Evolutionary conservation across 2,329 filamentous ascomycete genomes (phyloP).

Genomic region (Metarhizium sp.): DNA sequence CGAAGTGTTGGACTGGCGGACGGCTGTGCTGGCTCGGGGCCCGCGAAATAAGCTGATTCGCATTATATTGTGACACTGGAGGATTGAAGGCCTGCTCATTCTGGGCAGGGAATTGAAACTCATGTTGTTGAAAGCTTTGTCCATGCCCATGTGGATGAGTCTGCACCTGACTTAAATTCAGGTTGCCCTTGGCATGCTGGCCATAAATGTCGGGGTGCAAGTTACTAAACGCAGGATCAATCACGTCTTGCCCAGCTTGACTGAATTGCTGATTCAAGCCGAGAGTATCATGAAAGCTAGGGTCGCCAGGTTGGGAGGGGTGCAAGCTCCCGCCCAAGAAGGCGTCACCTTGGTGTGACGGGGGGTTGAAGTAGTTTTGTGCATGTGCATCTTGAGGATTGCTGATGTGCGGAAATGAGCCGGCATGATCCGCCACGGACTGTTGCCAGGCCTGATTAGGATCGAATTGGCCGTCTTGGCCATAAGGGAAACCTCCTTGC

Average conservation of each 20-base stretch:
- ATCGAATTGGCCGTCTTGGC: slow-evolving; percentile 28
- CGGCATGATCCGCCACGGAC: slow-evolving; percentile 21
- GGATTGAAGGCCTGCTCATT: slow-evolving; percentile 23
- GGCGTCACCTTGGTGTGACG: slow-evolving; percentile 20
- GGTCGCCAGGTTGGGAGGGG: slow-evolving; percentile 17
- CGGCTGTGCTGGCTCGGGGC: slow-evolving; percentile 22
- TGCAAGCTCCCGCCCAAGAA: slow-evolving; percentile 22
- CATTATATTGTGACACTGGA: slow-evolving; percentile 21
- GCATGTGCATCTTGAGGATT: slow-evolving; percentile 18
- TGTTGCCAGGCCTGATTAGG: slow-evolving; percentile 29
- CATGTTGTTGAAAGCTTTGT: slow-evolving; percentile 23
- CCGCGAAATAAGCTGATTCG: slow-evolving; percentile 24
- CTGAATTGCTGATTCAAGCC: slow-evolving; percentile 24
- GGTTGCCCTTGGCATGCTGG: slow-evolving; percentile 22
- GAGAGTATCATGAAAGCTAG: slow-evolving; percentile 20
- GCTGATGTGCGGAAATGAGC: slow-evolving; percentile 22
- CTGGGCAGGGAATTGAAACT: slow-evolving; percentile 24
- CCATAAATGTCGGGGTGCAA: slow-evolving; percentile 28
- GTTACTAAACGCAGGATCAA: slow-evolving; percentile 27
- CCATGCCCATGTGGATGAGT: slow-evolving; percentile 20
- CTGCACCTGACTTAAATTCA: slow-evolving; percentile 20
- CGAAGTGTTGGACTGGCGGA: slow-evolving; percentile 24
- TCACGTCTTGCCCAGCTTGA: slow-evolving; percentile 23
- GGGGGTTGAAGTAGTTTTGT: slow-evolving; percentile 25
- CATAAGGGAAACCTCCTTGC: slow-evolving; percentile 24